A percentile compares a stretch with the other conserved stretches of the same genome.
Evolutionary conservation across 148 eudicot species (phyloP).

Genomic region (Silene conica): DNA sequence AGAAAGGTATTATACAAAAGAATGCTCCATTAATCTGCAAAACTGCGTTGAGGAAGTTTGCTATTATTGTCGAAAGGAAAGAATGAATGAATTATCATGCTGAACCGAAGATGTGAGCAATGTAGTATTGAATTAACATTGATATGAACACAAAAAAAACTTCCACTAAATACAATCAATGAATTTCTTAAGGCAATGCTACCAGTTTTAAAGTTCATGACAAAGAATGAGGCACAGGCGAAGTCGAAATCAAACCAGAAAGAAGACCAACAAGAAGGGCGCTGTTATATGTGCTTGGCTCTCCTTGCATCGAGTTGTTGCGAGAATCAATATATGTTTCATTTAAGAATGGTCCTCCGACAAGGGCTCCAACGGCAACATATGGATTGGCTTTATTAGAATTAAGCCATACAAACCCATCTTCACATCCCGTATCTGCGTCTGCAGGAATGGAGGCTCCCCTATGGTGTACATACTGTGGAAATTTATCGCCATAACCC

Average conservation of each 20-base stretch:
- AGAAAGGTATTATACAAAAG: no score
- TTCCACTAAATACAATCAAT: constrained; percentile 4
- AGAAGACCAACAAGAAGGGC: constrained; percentile 81
- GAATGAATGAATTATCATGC: no score
- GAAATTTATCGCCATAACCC: constrained; percentile 79
- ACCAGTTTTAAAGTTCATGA: constrained; percentile 16
- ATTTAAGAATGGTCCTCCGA: constrained; percentile 76
- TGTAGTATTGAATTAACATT: background rate
- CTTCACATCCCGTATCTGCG: constrained; percentile 50
- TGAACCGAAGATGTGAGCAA: no score
- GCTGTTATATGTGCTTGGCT: constrained; percentile 83
- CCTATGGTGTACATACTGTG: constrained; percentile 77
- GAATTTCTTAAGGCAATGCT: background rate
- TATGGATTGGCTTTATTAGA: constrained; percentile 70
- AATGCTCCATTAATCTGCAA: no score
- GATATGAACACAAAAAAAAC: background rate
- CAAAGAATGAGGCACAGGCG: constrained; percentile 64
- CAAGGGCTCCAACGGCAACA: constrained; percentile 72
- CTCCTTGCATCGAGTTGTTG: constrained; percentile 82
- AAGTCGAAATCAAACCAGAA: constrained; percentile 74
- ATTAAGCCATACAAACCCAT: constrained; percentile 57
- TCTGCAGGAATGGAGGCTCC: constrained; percentile 90
- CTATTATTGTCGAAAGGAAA: no score
- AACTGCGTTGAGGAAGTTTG: no score
- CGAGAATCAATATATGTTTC: constrained; percentile 67